phyloP scores from a whole-genome alignment of 2,329 filamentous ascomycete genomes.

The Aspergillus tamarii region DNA sequence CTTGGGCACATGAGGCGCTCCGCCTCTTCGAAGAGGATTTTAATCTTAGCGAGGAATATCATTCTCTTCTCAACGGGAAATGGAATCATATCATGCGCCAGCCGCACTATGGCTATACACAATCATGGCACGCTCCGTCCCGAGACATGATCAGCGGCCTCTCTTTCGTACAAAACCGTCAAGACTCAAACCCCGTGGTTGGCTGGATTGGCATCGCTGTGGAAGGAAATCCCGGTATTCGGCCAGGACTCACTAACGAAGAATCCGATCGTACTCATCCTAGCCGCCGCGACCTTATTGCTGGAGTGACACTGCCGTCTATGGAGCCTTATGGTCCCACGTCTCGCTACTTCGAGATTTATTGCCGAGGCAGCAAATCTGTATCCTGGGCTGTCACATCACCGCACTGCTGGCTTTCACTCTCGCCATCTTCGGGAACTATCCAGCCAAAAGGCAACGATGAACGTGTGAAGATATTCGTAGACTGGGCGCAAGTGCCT shows the following conservation, averaged over 20 bases:
- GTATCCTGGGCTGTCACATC: neutral
- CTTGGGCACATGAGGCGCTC: no score
- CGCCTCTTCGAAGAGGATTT: no score
- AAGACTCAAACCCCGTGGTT: neutral
- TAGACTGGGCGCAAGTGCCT: neutral
- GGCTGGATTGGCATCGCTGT: neutral
- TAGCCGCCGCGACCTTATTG: neutral
- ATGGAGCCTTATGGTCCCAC: neutral
- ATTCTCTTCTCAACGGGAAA: no score
- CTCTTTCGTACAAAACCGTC: neutral
- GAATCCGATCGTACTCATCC: neutral
- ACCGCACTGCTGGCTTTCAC: neutral
- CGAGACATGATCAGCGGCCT: neutral
- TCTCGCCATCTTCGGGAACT: neutral
- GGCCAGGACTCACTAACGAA: neutral
- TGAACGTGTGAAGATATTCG: neutral
- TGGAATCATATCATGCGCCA: no score
- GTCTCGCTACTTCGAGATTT: neutral
- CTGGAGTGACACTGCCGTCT: neutral
- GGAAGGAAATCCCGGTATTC: neutral
- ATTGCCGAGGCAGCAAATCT: neutral
- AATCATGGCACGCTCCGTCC: neutral
- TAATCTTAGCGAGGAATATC: no score
- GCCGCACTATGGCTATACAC: no score
- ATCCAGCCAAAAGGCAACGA: neutral